phyloP scores from a whole-genome alignment of 306 rosid species.

The Pyrus betulifolia region DNA sequence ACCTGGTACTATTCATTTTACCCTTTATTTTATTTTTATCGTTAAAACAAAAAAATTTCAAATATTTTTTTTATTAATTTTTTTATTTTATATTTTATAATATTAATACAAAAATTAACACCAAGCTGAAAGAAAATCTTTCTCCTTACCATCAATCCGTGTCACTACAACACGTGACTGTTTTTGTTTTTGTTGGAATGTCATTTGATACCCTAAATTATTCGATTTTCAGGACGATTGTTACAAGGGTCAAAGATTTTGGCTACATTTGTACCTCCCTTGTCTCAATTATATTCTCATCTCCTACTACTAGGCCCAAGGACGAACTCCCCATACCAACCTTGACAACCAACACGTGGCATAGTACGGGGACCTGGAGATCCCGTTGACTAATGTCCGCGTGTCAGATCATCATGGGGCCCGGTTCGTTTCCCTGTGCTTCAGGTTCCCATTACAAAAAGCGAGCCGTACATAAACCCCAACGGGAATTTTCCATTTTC shows the following conservation, averaged over 20 bases:
- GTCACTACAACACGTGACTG: too few relatives aligned
- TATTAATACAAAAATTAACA: rapidly evolving
- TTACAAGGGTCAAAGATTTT: neutral
- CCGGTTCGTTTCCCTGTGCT: neutral
- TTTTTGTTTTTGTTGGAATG: too few relatives aligned
- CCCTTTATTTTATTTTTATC: too few relatives aligned
- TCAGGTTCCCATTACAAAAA: neutral
- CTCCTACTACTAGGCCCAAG: neutral
- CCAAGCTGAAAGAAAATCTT: too few relatives aligned
- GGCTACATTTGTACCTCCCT: neutral
- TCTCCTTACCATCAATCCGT: too few relatives aligned
- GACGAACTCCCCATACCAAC: neutral
- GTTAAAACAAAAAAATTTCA: too few relatives aligned
- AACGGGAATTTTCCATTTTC: neutral
- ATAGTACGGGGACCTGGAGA: neutral
- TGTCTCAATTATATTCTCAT: neutral
- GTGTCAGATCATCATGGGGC: neutral
- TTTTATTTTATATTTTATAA: too few relatives aligned
- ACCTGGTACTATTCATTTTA: too few relatives aligned
- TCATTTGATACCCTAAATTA: neutral
- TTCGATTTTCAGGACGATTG: neutral
- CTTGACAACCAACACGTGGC: neutral
- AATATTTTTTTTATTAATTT: too few relatives aligned
- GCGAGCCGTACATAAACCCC: neutral
- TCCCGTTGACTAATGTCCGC: neutral